These are phyloP conservation scores for Cinchona pubescens DNA, from an alignment of 257 asterid genomes.

Conservation along the genomic window DNA sequence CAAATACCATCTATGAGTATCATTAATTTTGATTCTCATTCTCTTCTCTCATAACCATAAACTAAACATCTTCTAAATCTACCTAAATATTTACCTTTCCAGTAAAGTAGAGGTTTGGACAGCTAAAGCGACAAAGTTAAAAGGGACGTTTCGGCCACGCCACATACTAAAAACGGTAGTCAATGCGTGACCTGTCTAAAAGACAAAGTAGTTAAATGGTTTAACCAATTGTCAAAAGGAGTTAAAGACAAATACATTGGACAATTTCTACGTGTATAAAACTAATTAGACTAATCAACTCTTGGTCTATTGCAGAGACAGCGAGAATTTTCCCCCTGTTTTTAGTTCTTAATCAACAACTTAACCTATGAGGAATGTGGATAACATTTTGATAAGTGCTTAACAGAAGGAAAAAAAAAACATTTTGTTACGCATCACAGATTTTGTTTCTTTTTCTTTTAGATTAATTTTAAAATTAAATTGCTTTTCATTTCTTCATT, in stretches of 20 bases:
- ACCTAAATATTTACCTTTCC: no score
- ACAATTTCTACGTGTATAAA: not conserved
- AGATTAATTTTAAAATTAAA: no score
- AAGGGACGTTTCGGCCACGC: constrained; percentile 21
- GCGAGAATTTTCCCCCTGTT: not conserved
- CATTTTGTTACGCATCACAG: not conserved
- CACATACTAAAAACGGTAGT: constrained; percentile 2
- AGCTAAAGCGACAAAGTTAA: not conserved
- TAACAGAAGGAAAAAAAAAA: no score
- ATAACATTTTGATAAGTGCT: not conserved
- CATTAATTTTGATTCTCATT: no score
- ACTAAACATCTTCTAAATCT: no score
- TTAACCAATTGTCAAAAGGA: not conserved
- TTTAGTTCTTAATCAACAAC: not conserved
- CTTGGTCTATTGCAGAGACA: not conserved
- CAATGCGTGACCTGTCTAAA: constrained; percentile 10
- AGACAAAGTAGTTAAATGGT: not conserved
- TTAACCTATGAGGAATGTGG: not conserved
- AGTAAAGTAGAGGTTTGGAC: no score
- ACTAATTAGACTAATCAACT: not conserved
- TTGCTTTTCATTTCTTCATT: no score
- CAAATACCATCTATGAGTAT: no score
- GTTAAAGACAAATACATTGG: not conserved
- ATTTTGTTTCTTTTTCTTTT: not conserved
- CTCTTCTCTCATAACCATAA: no score